Conservation (phyloP, 2,329 filamentous ascomycete species). For the Phialophora tarda region DNA sequence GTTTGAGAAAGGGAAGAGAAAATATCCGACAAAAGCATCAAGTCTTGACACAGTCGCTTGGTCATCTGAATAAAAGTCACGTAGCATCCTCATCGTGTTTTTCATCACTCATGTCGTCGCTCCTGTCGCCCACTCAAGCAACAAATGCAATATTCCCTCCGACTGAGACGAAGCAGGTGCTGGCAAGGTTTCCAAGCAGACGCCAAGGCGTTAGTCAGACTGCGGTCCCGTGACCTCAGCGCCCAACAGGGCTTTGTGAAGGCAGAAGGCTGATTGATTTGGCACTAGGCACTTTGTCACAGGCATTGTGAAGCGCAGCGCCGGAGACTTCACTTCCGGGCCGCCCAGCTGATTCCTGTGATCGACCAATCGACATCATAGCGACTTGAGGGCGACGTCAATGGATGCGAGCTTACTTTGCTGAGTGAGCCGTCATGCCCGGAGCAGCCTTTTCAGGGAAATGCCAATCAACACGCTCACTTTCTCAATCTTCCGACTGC, state of each 20-base stretch:
- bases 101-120: neutral
- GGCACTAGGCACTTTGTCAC: neutral
- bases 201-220: neutral
- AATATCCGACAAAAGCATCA: neutral
- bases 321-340: conserved; percentile 16
- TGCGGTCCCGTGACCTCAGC: neutral
- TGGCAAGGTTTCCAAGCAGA: neutral
- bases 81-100: neutral
- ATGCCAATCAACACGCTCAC: conserved; percentile 18
- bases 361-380: conserved; percentile 10
- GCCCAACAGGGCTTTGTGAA: neutral
- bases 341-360: conserved; percentile 3
- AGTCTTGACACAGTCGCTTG: neutral
- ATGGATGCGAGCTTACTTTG: conserved; percentile 17
- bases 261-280: neutral
- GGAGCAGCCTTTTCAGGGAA: conserved; percentile 10
- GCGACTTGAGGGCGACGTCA: conserved; percentile 15
- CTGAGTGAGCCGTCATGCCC: conserved; percentile 18
- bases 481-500: conserved; percentile 9
- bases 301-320: conserved; percentile 1
- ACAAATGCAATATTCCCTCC: neutral
- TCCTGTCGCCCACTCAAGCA: neutral
- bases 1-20: neutral
- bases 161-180: neutral
- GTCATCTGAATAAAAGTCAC: neutral